Percentiles rank a stretch among this genome's conserved stretches.
These are phyloP conservation scores for Colletotrichum zoysiae DNA, from an alignment of 2,329 filamentous ascomycete genomes.

Conservation along the genomic window DNA sequence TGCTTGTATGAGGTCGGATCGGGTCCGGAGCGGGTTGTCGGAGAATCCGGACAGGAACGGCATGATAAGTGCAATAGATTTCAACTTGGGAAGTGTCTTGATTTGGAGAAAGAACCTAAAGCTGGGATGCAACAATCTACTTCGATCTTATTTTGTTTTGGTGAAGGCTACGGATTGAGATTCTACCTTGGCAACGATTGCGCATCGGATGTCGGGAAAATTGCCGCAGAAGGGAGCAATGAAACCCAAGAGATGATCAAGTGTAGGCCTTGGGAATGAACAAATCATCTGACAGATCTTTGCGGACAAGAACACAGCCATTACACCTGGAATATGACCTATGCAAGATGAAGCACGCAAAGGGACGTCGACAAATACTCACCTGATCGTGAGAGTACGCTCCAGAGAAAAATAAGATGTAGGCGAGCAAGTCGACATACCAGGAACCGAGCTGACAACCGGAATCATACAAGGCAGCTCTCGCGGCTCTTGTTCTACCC, in stretches of 20 bases:
- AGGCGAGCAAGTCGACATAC: conserved; percentile 45
- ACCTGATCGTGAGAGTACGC: conserved; percentile 42
- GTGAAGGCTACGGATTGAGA: not conserved
- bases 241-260: conserved; percentile 43
- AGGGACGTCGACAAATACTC: conserved; percentile 46
- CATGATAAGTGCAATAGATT: conserved; percentile 46
- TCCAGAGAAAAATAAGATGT: conserved; percentile 42
- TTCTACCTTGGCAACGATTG: conserved; percentile 2
- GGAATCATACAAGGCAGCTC: not conserved
- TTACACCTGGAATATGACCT: conserved; percentile 47
- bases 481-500: conserved; percentile 1
- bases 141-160: conserved; percentile 23
- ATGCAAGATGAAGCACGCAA: conserved; percentile 52
- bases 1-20: conserved; percentile 52
- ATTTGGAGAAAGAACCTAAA: not conserved
- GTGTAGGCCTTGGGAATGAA: conserved; percentile 42
- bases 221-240: not conserved
- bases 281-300: conserved; percentile 44
- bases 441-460: conserved; percentile 29
- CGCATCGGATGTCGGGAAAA: conserved; percentile 23
- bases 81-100: not conserved
- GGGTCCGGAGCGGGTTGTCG: conserved; percentile 54
- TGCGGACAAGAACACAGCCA: conserved; percentile 41
- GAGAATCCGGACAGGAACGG: conserved; percentile 56
- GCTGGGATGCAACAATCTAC: not conserved